Conservation (phyloP, 2,329 filamentous ascomycete species). For the Colletotrichum destructivum region DNA sequence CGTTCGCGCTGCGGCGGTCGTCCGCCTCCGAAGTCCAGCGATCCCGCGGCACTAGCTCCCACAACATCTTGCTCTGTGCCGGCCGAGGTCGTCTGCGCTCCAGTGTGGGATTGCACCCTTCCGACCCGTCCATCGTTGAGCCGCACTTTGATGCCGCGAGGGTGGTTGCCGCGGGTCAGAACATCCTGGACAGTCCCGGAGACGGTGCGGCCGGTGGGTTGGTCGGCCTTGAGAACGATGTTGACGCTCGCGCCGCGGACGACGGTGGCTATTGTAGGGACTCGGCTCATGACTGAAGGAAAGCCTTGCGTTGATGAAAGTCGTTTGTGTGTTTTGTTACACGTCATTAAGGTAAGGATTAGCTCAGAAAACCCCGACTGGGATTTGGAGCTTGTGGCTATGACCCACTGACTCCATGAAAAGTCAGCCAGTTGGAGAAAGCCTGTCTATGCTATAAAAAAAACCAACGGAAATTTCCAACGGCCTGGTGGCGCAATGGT, state of each 20-base stretch:
- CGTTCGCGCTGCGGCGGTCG: slow-evolving; percentile 12
- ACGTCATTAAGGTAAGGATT: neutral
- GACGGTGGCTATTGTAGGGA: slow-evolving; percentile 68
- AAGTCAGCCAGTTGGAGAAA: too few relatives aligned
- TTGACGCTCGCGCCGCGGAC: slow-evolving; percentile 75
- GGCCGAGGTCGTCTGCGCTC: slow-evolving; percentile 33
- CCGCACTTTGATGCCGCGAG: slow-evolving; percentile 84
- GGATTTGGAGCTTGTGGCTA: too few relatives aligned
- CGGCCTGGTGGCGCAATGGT: slow-evolving; percentile 9
- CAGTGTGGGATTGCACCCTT: slow-evolving; percentile 76
- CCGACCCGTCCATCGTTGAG: slow-evolving; percentile 80
- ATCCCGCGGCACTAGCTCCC: neutral
- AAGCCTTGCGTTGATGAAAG: too few relatives aligned
- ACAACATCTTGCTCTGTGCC: slow-evolving; percentile 18
- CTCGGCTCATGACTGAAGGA: slow-evolving; percentile 45
- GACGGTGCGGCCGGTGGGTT: slow-evolving; percentile 81
- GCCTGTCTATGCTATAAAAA: too few relatives aligned
- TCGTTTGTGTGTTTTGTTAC: neutral
- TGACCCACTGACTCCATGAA: too few relatives aligned
- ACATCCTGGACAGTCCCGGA: slow-evolving; percentile 76
- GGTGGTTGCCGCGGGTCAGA: slow-evolving; percentile 81
- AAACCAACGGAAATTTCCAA: neutral
- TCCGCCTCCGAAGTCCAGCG: neutral
- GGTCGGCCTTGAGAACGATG: slow-evolving; percentile 83
- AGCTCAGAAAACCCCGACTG: too few relatives aligned